A percentile compares a stretch with the other conserved stretches of the same genome.
Conservation (phyloP, 2,329 filamentous ascomycete genomes). For the Coniochaeta hoffmannii region DNA sequence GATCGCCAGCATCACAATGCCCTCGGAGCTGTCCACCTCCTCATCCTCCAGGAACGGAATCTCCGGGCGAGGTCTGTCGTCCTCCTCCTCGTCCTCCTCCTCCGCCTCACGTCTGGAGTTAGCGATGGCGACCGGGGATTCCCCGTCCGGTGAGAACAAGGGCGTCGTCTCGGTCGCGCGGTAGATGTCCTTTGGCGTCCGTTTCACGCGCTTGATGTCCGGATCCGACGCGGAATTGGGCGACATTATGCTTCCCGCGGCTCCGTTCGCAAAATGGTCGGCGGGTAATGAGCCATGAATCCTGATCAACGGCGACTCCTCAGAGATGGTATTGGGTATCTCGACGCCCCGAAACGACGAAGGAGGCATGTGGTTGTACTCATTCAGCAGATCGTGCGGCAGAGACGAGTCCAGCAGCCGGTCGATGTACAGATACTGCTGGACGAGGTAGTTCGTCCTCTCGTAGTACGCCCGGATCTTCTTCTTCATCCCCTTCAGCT, state of each 20-base stretch:
- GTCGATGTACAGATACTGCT: constrained; percentile 92
- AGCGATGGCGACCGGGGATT: constrained; percentile 34
- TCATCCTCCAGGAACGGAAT: constrained; percentile 69
- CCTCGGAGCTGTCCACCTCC: constrained; percentile 61
- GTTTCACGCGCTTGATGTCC: constrained; percentile 51
- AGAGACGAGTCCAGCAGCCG: constrained; percentile 82
- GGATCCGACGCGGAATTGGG: not conserved
- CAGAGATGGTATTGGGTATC: constrained; percentile 68
- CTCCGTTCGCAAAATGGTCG: constrained; percentile 18
- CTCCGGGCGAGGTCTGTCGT: constrained; percentile 36
- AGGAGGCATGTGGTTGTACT: constrained; percentile 64
- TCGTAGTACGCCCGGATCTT: constrained; percentile 81
- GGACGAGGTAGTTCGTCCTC: constrained; percentile 78
- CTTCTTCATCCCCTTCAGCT: constrained; percentile 64
- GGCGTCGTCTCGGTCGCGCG: constrained; percentile 64
- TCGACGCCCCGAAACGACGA: constrained; percentile 47
- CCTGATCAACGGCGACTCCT: constrained; percentile 44
- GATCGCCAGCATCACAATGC: constrained; percentile 78
- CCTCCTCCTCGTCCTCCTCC: constrained; percentile 33
- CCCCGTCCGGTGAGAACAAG: constrained; percentile 41
- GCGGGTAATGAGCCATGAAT: constrained; percentile 22
- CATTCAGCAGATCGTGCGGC: constrained; percentile 85
- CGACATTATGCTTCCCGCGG: constrained; percentile 9
- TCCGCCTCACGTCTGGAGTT: no score
- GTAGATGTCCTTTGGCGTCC: constrained; percentile 82